Percentiles rank a stretch among this genome's conserved stretches.
Conservation (phyloP, 192 early-diverging fungal genomes). For the Coemansia pectinata region DNA sequence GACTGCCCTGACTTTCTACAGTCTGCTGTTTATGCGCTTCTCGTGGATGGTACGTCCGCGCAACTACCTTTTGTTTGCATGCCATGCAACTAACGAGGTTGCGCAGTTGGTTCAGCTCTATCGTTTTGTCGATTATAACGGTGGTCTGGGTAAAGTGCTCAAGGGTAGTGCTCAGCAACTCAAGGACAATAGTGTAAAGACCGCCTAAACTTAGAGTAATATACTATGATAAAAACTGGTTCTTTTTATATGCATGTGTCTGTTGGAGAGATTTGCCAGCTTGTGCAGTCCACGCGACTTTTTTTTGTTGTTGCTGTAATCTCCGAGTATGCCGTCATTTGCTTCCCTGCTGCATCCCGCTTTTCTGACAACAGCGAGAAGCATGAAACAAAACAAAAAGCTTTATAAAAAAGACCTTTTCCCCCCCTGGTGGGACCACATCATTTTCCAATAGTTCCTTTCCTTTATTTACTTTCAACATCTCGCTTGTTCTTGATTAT, state of each 20-base stretch:
- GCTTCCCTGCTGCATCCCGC: background rate
- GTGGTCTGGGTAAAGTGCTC: conserved; percentile 39
- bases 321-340: background rate
- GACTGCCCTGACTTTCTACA: conserved; percentile 82
- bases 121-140: conserved; percentile 78
- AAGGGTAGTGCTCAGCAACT: conserved; percentile 17
- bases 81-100: conserved; percentile 87
- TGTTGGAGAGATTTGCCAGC: too few relatives aligned
- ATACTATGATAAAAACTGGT: background rate
- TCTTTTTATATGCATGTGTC: background rate
- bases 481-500: background rate
- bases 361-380: background rate
- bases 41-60: conserved; percentile 87
- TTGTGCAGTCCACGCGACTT: background rate
- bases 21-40: conserved; percentile 92
- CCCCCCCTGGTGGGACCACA: too few relatives aligned
- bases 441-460: background rate
- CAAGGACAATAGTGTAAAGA: conserved; percentile 20
- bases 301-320: background rate
- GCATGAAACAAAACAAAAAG: too few relatives aligned
- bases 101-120: conserved; percentile 89
- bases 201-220: background rate
- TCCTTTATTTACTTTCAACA: background rate
- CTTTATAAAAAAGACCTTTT: too few relatives aligned
- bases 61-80: conserved; percentile 92